Percentiles rank a stretch among this genome's conserved stretches.
Conservation (phyloP, 148 eudicot species). For the Bassia scoparia region DNA sequence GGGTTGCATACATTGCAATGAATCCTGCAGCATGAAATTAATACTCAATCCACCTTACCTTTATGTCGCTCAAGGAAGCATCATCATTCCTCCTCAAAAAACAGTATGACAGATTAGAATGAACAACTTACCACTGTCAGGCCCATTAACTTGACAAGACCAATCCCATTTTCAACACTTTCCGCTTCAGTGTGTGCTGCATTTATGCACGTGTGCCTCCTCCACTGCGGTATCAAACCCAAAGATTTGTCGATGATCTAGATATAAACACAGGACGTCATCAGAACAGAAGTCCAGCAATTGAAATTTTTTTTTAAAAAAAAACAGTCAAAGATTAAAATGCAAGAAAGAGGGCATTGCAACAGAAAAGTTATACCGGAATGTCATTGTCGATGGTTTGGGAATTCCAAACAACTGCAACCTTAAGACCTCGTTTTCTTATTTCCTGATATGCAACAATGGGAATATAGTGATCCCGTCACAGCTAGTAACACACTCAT, state of each 20-base stretch:
- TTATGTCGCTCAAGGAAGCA: too few relatives aligned
- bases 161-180: constrained; percentile 77
- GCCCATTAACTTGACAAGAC: constrained; percentile 88
- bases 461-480: neutral
- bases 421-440: constrained; percentile 72
- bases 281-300: too few relatives aligned
- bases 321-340: neutral
- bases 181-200: constrained; percentile 89
- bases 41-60: neutral
- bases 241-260: constrained; percentile 87
- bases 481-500: neutral
- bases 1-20: constrained; percentile 92
- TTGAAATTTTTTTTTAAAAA: too few relatives aligned
- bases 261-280: neutral
- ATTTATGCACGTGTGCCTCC: constrained; percentile 93
- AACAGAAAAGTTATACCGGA: constrained; percentile 45
- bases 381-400: constrained; percentile 92
- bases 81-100: too few relatives aligned
- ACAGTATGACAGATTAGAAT: too few relatives aligned
- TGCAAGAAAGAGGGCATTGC: neutral
- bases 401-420: constrained; percentile 72
- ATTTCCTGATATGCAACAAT: constrained; percentile 48
- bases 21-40: constrained; percentile 49
- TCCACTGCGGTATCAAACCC: constrained; percentile 94
- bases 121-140: constrained; percentile 58